Base-by-base conservation (phyloP, 2,329 filamentous ascomycete species). In the Orbilia brochopaga region DNA sequence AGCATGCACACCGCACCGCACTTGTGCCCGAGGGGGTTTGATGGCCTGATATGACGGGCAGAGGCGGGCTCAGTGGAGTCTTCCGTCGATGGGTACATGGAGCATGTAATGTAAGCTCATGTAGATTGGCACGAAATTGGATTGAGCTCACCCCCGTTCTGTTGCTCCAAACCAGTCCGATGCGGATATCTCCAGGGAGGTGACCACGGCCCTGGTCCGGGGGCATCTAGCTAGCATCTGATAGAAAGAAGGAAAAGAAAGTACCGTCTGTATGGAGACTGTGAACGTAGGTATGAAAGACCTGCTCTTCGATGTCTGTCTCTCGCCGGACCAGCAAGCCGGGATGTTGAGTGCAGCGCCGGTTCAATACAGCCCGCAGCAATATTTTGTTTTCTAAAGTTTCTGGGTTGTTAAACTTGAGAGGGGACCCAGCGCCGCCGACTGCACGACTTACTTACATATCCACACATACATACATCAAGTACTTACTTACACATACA, bases 141-240 rank as follows among this genome's bases (percentile, higher is more conserved):
- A 58, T 55, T 35, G 50, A 50, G 63, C 56, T 62, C 50, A 24
- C 42, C 19, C 23, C 54, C 21, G 35, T 35, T 58, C 44, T n/a
- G n/a, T 46, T 54, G 53, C 37, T 69, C 42, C 27, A n/a, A 46
- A 50, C 55, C 63, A 60, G 52, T 69, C 53, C 30, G 10, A 40
- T 62, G 53, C 58, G 30, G 52, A 63, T 63, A 54, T 52, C 52
- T 48, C 58, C 65, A 62, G 65, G 52, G 35, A 42, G n/a, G 27
- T 17, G 24, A 52, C 42, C 42, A 37, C 32, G 19, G 17, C 42
- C 51, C 51, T 40, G 48, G 48, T 35, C 27, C 58, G 10, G 42
- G 52, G 57, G 42, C 4, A 32, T 32, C 27, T 32, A n/a, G n/a
- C n/a, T n/a, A n/a, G n/a, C n/a, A n/a, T n/a, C n/a, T n/a, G n/a